A percentile compares a stretch with the other conserved stretches of the same genome.
phyloP scores from a whole-genome alignment of 768 basidiomycete genomes.

The Ephemerocybe angulata region DNA sequence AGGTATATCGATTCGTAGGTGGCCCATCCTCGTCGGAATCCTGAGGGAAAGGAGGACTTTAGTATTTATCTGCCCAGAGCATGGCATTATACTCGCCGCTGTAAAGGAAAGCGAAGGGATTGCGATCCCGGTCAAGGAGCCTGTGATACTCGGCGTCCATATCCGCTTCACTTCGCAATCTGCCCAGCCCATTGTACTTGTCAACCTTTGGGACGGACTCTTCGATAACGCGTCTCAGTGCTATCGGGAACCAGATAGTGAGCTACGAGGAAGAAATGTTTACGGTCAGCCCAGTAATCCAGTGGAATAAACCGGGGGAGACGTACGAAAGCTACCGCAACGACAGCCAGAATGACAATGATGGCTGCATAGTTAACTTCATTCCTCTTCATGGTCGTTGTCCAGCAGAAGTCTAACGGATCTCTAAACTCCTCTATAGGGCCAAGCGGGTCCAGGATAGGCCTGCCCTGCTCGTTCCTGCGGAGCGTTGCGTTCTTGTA shows the following conservation, averaged over 20 bases:
- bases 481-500: conserved; percentile 54
- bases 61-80: not conserved
- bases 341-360: conserved; percentile 52
- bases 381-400: conserved; percentile 70
- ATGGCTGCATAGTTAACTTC: conserved; percentile 67
- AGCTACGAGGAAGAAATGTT: conserved; percentile 41
- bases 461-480: conserved; percentile 26
- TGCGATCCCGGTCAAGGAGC: conserved; percentile 56
- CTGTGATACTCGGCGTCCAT: conserved; percentile 71
- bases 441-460: conserved; percentile 49
- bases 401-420: conserved; percentile 73
- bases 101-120: conserved; percentile 71
- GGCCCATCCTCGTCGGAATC: conserved; percentile 67
- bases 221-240: conserved; percentile 53
- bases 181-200: conserved; percentile 67
- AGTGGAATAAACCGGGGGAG: not conserved
- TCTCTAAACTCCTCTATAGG: conserved; percentile 53
- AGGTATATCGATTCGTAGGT: conserved; percentile 63
- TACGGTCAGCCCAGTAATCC: not conserved
- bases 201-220: conserved; percentile 63
- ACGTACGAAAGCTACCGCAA: conserved; percentile 52
- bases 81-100: conserved; percentile 41
- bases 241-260: conserved; percentile 67
- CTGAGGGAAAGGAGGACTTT: conserved; percentile 30
- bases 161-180: conserved; percentile 49